Evolutionary conservation across 352 stramenopile species (phyloP), one percentile per base, ranked within the genome.

Genomic region (Pythium aphanidermatum): DNA sequence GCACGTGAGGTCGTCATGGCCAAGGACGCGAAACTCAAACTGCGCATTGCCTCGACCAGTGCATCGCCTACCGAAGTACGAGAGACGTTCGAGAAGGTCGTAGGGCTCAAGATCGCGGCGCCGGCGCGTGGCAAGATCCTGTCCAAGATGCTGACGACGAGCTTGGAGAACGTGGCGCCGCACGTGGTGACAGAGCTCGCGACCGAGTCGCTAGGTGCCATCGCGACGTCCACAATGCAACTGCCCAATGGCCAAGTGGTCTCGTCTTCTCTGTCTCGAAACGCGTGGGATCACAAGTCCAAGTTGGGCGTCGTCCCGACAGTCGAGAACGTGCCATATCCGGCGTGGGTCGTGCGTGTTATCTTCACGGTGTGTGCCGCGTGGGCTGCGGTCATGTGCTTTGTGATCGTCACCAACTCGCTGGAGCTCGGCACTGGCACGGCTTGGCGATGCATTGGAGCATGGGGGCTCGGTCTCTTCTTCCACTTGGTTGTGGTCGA

Each of bases 61-160:
- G 20, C 19, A 5, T 30, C 34, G 5, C 14, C 45, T 14, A 41
- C 2, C 19, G 41, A 52, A 31, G 48, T 83, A 11, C 68, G 69
- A 0, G 40, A 84, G 34, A 85, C 68, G 5, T 87, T 87, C 36
- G 70, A 83, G 31, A 81, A 73, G 25, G 75, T 87, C 7, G 68
- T 86, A 6, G 75, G 75, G 3, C 66, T 87, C 28, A 83, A 86
- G 55, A 85, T 87, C 38, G 66, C 72, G 11, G 68, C 70, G n/a
- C 75, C 75, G 4, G 60, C 73, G 16, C 65, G 75, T 21, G 75
- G 75, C 5, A 87, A 85, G 42, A 68, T 87, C 26, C 60, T 80
- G 6, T 82, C 75, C 6, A 67, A 83, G 39, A 61, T 87, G 40
- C 40, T 84, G 10, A 61, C 64, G 2, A 63, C 63, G 0, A 85